Evolutionary conservation across 83 land plant genomes (phyloP), one percentile per base, ranked within the genome.

Genomic region (Picea mariana): DNA sequence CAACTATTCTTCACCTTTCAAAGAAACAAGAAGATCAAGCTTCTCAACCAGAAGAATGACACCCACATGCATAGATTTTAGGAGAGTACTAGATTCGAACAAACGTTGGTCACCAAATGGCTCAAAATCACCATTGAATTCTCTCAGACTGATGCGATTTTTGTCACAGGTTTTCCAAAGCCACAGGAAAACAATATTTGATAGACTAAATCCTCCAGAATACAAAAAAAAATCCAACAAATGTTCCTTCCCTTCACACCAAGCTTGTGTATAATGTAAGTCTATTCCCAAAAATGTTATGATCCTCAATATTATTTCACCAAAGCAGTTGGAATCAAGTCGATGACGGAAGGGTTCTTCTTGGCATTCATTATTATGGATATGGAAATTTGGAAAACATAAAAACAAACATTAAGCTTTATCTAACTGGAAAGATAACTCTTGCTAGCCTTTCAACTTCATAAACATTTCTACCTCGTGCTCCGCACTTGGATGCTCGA

Each of bases 301-400:
- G 58, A 52, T 52, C 15, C 12, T 52, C 12, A 52, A 52, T 52
- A 52, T 52, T 2, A 15, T 12, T 12, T 52, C 3, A 3, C 3
- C 13, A 52, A 12, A 12, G n/a, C n/a, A n/a, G n/a, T n/a, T n/a
- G n/a, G n/a, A n/a, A n/a, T n/a, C n/a, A n/a, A 98, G 99, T 96
- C 85, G 99, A 98, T 85, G 99, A 98, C 90, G 97, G 98, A 69
- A 91, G 98, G 87, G 79, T 98, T 85, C 94, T 98, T 80, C 87
- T 98, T 78, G 99, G 99, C 9, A 83, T 98, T 55, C 87, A 98
- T 79, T 90, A 92, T 77, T 91, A 96, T 87, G 99, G 99, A 40
- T 96, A 87, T 85, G 99, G 99, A 42, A 98, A 92, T 83, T 98
- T 99, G 99, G 99, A 98, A 83, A 94, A 88, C 86, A 93, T 98